Base-by-base conservation (phyloP, 164 flowering plant genomes). In the Liriodendron chinense region DNA sequence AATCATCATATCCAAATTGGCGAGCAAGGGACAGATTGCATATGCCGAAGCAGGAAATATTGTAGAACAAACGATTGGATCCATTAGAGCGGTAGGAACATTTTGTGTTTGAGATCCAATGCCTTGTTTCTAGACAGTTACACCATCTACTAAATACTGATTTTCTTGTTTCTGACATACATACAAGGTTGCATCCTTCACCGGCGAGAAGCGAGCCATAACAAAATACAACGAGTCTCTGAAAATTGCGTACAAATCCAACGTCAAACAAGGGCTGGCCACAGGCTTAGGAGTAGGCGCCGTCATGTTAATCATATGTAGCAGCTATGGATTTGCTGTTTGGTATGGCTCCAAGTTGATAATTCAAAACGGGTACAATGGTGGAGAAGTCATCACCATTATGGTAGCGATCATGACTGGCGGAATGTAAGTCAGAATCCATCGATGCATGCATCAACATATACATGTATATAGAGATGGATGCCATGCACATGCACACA, bases 391-490 rank as follows among this genome's bases (percentile, higher is more conserved):
- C 22, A 73, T 47, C 68, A 73, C 34, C 47, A 53, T 73, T 2
- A 73, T 73, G 56, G 0, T 73, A 1, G 75, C 75, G 18, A 43
- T 73, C 23, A 62, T 73, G 75, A 47, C 65, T 0, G 91, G 89
- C 2, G 92, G 91, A 80, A 80, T 86, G 94, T 92, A 81, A 88
- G 94, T 82, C 34, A 9, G 9, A 65, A 69, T 16, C 23, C 13
- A 12, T 22, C 13, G n/a, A 65, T 12, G 18, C 13, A 53, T 9
- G 13, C 59, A 53, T 53, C 2, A 12, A 13, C 12, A 34, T 34
- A 34, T 53, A 16, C 59, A 53, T 2, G 59, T 53, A 2, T 53
- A 53, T 53, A 0, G 59, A 53, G 3, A 9, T 16, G 8, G 3
- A 53, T 16, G 18, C 13, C 59, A 9, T 12, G 16, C 20, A 53